phyloP scores from a whole-genome alignment of 345 rosid genomes.

The Rhodamnia argentea region DNA sequence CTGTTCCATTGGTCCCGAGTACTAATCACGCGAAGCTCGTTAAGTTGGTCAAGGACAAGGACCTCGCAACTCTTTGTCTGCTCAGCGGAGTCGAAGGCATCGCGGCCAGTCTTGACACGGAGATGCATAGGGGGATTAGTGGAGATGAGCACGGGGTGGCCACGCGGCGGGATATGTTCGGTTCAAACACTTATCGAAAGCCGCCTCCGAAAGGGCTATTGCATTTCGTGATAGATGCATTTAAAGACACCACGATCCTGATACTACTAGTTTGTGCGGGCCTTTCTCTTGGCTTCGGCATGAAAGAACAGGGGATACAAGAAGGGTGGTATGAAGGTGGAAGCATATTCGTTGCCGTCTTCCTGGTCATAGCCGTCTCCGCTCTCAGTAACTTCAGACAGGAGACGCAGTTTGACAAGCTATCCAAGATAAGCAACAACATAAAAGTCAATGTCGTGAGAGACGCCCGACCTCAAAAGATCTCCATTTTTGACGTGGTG shows the following conservation, averaged over 20 bases:
- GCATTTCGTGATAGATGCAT: slow-evolving; percentile 38
- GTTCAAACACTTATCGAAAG: slow-evolving; percentile 53
- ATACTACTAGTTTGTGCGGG: slow-evolving; percentile 51
- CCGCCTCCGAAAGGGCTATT: slow-evolving; percentile 45
- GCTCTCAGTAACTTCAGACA: slow-evolving; percentile 46
- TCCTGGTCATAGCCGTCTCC: slow-evolving; percentile 43
- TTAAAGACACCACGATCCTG: slow-evolving; percentile 39
- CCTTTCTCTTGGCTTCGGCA: slow-evolving; percentile 54
- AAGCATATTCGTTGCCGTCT: slow-evolving; percentile 49
- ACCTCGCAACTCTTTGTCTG: slow-evolving; percentile 12
- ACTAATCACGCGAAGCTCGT: slow-evolving; percentile 11
- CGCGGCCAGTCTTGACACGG: slow-evolving; percentile 23
- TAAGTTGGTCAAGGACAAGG: slow-evolving; percentile 35
- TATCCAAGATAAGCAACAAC: slow-evolving; percentile 41
- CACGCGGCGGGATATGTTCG: slow-evolving; percentile 35
- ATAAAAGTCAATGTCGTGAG: slow-evolving; percentile 45
- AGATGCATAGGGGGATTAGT: slow-evolving; percentile 43
- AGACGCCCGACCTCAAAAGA: slow-evolving; percentile 27
- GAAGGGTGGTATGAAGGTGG: slow-evolving; percentile 79
- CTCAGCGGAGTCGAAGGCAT: slow-evolving; percentile 34
- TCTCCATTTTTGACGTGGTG: slow-evolving; percentile 54
- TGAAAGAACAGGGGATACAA: slow-evolving; percentile 39
- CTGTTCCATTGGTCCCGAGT: neutral
- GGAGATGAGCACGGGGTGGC: slow-evolving; percentile 15
- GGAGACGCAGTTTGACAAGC: slow-evolving; percentile 41